Conservation (phyloP, 805 yeast genomes). For the Kluyveromyces siamensis region DNA sequence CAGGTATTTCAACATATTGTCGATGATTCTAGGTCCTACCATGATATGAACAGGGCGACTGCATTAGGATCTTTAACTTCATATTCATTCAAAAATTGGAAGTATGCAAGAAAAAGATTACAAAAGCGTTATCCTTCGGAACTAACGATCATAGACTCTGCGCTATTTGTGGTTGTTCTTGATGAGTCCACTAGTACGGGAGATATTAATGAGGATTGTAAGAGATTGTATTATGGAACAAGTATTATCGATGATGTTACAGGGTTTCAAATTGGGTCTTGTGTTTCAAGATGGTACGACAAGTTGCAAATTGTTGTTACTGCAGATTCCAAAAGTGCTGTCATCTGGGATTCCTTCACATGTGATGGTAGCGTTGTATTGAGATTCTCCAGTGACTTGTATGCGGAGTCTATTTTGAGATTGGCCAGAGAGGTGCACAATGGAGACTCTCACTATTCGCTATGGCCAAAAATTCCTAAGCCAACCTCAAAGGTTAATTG, state of each 20-base stretch:
- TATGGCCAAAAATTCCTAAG: conserved; percentile 24
- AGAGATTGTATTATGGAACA: conserved; percentile 78
- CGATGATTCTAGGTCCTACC: conserved; percentile 53
- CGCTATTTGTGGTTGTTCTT: conserved; percentile 70
- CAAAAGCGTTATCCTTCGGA: conserved; percentile 31
- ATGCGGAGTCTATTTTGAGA: conserved; percentile 79
- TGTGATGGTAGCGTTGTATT: conserved; percentile 90
- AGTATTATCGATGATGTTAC: conserved; percentile 48
- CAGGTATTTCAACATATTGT: conserved; percentile 58
- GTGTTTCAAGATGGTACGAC: conserved; percentile 92
- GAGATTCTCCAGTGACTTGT: conserved; percentile 80
- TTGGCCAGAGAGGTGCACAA: conserved; percentile 74
- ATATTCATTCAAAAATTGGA: conserved; percentile 80
- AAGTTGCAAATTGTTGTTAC: conserved; percentile 80
- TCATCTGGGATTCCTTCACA: conserved; percentile 84
- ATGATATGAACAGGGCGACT: conserved; percentile 48
- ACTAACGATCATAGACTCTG: conserved; percentile 51
- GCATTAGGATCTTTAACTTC: conserved; percentile 86
- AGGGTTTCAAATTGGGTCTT: conserved; percentile 86
- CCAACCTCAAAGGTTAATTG: conserved; percentile 4
- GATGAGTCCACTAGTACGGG: conserved; percentile 48
- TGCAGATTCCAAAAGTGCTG: conserved; percentile 78
- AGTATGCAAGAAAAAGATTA: conserved; percentile 50
- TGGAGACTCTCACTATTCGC: conserved; percentile 33
- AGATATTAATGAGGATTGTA: conserved; percentile 23